Base-by-base conservation (phyloP, 2,329 filamentous ascomycete genomes). In the Claviceps fusiformis region DNA sequence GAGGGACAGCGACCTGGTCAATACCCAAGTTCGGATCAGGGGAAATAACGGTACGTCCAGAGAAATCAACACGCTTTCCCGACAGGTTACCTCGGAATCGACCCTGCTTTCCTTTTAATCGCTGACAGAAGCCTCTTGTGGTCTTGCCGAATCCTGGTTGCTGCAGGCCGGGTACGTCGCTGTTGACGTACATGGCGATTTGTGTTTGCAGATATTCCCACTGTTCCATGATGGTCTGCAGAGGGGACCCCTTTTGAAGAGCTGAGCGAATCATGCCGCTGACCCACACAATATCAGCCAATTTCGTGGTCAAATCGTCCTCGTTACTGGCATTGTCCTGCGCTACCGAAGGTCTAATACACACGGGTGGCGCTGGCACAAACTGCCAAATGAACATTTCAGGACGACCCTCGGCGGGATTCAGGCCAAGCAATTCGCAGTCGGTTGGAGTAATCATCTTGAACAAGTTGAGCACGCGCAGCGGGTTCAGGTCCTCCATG, bases 311-410 rank as follows among this genome's bases (percentile, higher is more conserved):
- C 58, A 98, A 80, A 64, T 98, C 93, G 65, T 98, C 93, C 69
- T 98, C 93, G 24, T 89, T 98, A 60, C 89, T 96, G 3, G 91
- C 87, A 57, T 83, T 88, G 59, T 97, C 93, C 68, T 97, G 93
- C 35, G 86, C 86, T 19, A 98, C 93, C 0, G 91, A 96, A 0
- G 93, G 93, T 57, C 93, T 81, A 63, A 98, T 95, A 62, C 89
- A 95, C 6, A 97, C 88, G 0, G 93, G 93, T 1, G 93, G 92
- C 0, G 92, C 92, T 1, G 93, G 93, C 41, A 98, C 79, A 64
- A 90, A 95, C 66, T 95, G 91, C 93, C 93, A 98, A 48, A 98
- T 82, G 68, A 97, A 95, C 83, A 95, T 95, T 67, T 98, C 93
- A 0, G 93, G 93, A 19, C 91, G 81, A 11, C 89, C 89, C 62